A percentile compares a stretch with the other conserved stretches of the same genome.
These are phyloP conservation scores for Coemansia sp. DNA, from an alignment of 192 early-diverging fungal genomes.

Conservation along the genomic window DNA sequence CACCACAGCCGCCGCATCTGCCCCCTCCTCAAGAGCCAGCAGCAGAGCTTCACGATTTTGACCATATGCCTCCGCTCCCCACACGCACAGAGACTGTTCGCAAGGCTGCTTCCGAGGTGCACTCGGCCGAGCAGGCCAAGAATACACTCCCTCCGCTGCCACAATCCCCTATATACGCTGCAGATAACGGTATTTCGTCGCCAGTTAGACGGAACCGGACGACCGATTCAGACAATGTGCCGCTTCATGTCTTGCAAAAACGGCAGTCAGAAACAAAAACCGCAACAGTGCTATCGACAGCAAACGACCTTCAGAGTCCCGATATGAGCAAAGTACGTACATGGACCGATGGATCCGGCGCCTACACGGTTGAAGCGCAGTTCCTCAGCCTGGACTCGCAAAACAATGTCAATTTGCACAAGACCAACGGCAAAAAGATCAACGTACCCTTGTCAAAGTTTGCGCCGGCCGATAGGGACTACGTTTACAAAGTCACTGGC, in stretches of 20 bases:
- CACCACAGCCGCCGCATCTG: neutral
- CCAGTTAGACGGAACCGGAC: constrained; percentile 20
- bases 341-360: constrained; percentile 91
- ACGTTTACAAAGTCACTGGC: constrained; percentile 31
- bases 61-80: constrained; percentile 16
- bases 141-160: neutral
- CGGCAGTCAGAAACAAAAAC: constrained; percentile 15
- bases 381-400: constrained; percentile 70
- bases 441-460: constrained; percentile 89
- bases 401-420: constrained; percentile 91
- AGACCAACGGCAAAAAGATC: constrained; percentile 93
- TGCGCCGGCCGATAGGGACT: constrained; percentile 50
- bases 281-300: neutral
- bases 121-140: neutral
- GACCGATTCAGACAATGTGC: constrained; percentile 46
- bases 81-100: constrained; percentile 34
- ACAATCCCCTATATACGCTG: neutral
- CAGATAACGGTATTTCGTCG: neutral
- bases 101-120: constrained; percentile 20
- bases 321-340: constrained; percentile 66
- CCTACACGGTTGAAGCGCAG: constrained; percentile 91
- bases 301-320: constrained; percentile 13
- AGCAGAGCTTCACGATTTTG: neutral
- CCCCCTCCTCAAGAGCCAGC: neutral
- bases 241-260: constrained; percentile 34